Percentiles rank a stretch among this genome's conserved stretches.
phyloP scores from a whole-genome alignment of 2,329 filamentous ascomycete genomes.

The Colletotrichum sp. region DNA sequence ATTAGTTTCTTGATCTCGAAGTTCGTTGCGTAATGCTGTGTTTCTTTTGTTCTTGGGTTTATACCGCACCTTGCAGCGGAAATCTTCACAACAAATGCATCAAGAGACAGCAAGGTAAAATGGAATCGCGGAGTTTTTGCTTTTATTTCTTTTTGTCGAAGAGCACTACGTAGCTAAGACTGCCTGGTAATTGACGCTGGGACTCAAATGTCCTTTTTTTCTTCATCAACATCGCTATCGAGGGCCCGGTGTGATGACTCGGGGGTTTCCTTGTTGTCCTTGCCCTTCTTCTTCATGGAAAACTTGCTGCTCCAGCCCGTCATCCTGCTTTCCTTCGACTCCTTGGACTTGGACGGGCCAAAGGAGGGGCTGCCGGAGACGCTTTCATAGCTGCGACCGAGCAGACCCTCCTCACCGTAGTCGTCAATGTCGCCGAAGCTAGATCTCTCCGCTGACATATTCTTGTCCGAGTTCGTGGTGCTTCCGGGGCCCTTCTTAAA shows the following conservation, averaged over 20 bases:
- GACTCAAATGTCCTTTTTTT: slow-evolving; percentile 18
- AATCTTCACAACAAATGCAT: background rate
- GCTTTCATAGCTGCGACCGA: slow-evolving; percentile 61
- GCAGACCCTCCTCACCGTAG: slow-evolving; percentile 48
- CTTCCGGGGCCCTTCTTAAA: slow-evolving; percentile 67
- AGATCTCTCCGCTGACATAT: slow-evolving; percentile 58
- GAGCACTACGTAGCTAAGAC: background rate
- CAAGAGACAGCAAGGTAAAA: background rate
- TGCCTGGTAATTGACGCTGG: background rate
- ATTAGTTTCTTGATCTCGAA: background rate
- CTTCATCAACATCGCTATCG: slow-evolving; percentile 12
- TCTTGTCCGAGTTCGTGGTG: slow-evolving; percentile 62
- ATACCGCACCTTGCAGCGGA: background rate
- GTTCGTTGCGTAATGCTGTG: background rate
- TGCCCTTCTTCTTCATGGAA: slow-evolving; percentile 65
- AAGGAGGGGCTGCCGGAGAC: slow-evolving; percentile 60
- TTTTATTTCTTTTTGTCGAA: background rate
- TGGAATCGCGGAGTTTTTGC: background rate
- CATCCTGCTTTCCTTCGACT: slow-evolving; percentile 53
- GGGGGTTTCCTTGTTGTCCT: slow-evolving; percentile 58
- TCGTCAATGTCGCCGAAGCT: slow-evolving; percentile 64
- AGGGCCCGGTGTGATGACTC: slow-evolving; percentile 49
- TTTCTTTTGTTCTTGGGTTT: background rate
- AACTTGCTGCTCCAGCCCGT: slow-evolving; percentile 55
- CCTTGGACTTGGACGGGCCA: slow-evolving; percentile 53